A percentile compares a stretch with the other conserved stretches of the same genome.
Evolutionary conservation across 2,329 filamentous ascomycete species (phyloP).

Genomic region (Claviceps sp.): DNA sequence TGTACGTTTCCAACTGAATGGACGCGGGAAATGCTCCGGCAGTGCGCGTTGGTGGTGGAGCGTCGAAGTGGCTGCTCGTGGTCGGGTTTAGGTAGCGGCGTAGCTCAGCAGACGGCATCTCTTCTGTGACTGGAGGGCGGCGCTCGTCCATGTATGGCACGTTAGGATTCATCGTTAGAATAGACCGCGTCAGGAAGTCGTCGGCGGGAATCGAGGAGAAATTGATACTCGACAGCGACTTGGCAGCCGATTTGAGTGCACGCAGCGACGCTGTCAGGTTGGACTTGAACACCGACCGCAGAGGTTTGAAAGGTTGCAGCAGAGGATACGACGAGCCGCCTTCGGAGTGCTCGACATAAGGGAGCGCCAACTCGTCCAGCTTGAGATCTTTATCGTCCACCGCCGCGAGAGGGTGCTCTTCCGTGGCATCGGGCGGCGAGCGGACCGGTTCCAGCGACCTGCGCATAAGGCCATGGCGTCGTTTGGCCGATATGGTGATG

Average conservation of each 20-base stretch:
- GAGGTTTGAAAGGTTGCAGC: slow-evolving; percentile 30
- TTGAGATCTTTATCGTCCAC: slow-evolving; percentile 22
- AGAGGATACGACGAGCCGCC: slow-evolving; percentile 11
- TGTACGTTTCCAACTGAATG: slow-evolving; percentile 62
- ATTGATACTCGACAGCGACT: slow-evolving; percentile 48
- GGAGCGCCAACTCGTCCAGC: slow-evolving; percentile 31
- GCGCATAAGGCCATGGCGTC: slow-evolving; percentile 27
- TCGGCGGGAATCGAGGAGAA: slow-evolving; percentile 51
- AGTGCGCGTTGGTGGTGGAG: slow-evolving; percentile 14
- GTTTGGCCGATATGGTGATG: slow-evolving; percentile 18
- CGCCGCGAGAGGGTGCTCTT: slow-evolving; percentile 37
- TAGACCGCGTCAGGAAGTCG: slow-evolving; percentile 53
- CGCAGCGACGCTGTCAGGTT: slow-evolving; percentile 55
- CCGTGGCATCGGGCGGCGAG: slow-evolving; percentile 38
- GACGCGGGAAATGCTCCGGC: slow-evolving; percentile 42
- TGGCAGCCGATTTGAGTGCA: slow-evolving; percentile 49
- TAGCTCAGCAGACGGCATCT: slow-evolving; percentile 52
- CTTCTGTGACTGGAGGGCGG: slow-evolving; percentile 46
- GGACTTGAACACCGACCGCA: slow-evolving; percentile 51
- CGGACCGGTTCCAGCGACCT: slow-evolving; percentile 39
- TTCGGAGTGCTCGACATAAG: slow-evolving; percentile 16
- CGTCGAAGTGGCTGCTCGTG: slow-evolving; percentile 24
- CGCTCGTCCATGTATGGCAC: slow-evolving; percentile 57
- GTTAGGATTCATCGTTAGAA: slow-evolving; percentile 52
- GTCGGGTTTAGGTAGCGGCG: slow-evolving; percentile 56